Evolutionary conservation across 1,284 basidiomycete species (phyloP).

Genomic region (Ustilago tritici): DNA sequence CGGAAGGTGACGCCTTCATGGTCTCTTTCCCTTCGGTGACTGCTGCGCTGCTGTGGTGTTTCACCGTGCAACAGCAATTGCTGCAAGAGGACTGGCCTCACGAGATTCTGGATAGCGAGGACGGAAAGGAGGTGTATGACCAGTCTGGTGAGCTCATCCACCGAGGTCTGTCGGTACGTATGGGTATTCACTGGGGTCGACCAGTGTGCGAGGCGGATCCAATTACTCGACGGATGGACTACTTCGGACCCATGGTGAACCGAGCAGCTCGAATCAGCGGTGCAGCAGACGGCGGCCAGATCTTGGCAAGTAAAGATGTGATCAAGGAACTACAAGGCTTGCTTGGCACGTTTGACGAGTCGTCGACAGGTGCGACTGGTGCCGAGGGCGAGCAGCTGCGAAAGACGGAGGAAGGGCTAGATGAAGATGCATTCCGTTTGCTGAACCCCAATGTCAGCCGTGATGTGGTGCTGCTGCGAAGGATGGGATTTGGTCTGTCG

Average conservation of each 20-base stretch:
- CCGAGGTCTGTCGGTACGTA: slow-evolving; percentile 91
- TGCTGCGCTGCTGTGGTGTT: slow-evolving; percentile 89
- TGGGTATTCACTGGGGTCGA: slow-evolving; percentile 95
- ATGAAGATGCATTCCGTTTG: slow-evolving; percentile 68
- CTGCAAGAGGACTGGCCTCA: slow-evolving; percentile 90
- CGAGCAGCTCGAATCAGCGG: slow-evolving; percentile 86
- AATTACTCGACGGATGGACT: slow-evolving; percentile 94
- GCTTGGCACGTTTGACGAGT: slow-evolving; percentile 55
- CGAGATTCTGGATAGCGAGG: slow-evolving; percentile 92
- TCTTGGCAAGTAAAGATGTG: slow-evolving; percentile 91
- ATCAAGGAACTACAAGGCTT: slow-evolving; percentile 62
- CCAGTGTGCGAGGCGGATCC: slow-evolving; percentile 94
- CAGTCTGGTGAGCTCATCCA: slow-evolving; percentile 79
- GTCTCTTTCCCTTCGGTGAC: slow-evolving; percentile 92
- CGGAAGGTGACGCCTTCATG: slow-evolving; percentile 99
- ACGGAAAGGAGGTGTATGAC: slow-evolving; percentile 86
- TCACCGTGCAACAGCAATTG: slow-evolving; percentile 87
- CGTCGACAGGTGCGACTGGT: slow-evolving; percentile 19
- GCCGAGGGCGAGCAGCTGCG: slow-evolving; percentile 19
- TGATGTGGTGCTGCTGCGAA: slow-evolving; percentile 78
- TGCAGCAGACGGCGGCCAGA: slow-evolving; percentile 90
- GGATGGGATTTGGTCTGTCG: slow-evolving; percentile 80
- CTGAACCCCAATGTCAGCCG: slow-evolving; percentile 69
- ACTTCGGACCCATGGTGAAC: slow-evolving; percentile 70
- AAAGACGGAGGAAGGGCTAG: slow-evolving; percentile 54